Evolutionary conservation across 805 yeast species (phyloP), one percentile per base, ranked within the genome.

Genomic region (Starmerella floris): DNA sequence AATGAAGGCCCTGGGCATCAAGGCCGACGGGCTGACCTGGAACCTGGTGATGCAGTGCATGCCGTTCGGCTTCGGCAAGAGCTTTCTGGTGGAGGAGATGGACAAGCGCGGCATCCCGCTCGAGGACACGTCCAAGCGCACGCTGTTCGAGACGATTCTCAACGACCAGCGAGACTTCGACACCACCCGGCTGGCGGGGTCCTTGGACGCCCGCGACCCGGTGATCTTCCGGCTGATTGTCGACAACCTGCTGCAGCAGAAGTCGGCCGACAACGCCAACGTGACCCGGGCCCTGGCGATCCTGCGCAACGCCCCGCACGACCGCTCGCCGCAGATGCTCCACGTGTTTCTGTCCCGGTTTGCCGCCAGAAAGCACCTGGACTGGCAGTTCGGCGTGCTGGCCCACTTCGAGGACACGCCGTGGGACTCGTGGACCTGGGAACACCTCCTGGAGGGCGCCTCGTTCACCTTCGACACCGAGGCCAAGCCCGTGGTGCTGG

Each of bases 41-140:
- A 51, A 51, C 20, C 41, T 42, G 23, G 50, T 37, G 23, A 22
- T 50, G 36, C 48, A 41, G 39, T 43, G 48, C 28, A 49, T 51
- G 53, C 55, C 55, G 4, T 33, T 47, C 32, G 54, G 54, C 17
- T 51, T 45, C 33, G 52, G 53, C 34, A 51, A 51, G 37, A 49
- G 53, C 42, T 47, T 51, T 28, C 23, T 51, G 25, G 35, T 50
- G 8, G 55, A 51, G 35, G 55, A 49, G 23, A 51, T 51, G 55
- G 45, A 40, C 32, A 33, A 43, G n/a, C 43, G 53, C 3, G 36
- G 34, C 27, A 48, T 51, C 4, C 32, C 42, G 15, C 41, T 49
- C 22, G 31, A 40, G 25, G 42, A 41, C n/a, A 21, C 16, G 10
- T 46, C 52, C 16, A 37, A 35, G 31, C 35, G 30, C 11, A 37